phyloP scores from a whole-genome alignment of 495 filamentous ascomycete genomes.

The Sabuloglossum arenarium region DNA sequence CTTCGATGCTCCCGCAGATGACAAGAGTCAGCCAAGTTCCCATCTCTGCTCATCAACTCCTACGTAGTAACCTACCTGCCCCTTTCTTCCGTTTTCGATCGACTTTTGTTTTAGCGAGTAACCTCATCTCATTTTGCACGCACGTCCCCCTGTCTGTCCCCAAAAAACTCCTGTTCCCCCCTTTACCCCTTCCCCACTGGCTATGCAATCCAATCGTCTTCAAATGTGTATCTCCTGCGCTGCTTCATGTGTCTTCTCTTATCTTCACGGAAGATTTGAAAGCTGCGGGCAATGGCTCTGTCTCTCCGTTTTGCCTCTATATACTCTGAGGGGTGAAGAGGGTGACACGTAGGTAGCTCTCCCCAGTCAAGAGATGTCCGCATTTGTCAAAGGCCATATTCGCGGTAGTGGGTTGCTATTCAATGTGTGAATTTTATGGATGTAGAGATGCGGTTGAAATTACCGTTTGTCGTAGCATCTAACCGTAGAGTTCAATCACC shows the following conservation, averaged over 20 bases:
- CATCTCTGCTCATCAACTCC: background rate
- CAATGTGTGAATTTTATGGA: no score
- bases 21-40: background rate
- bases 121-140: background rate
- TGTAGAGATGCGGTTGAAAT: no score
- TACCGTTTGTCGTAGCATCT: no score
- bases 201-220: background rate
- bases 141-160: background rate
- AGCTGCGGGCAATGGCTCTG: background rate
- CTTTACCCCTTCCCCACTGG: no score
- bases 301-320: background rate
- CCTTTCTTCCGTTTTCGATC: background rate
- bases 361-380: background rate
- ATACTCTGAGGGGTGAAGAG: background rate
- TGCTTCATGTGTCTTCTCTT: background rate
- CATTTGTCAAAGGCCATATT: background rate
- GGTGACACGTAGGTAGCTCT: background rate
- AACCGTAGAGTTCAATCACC: no score
- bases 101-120: constrained; percentile 1
- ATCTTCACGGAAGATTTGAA: background rate
- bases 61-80: background rate
- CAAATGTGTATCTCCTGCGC: background rate
- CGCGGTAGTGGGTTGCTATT: no score
- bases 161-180: background rate
- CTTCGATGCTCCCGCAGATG: background rate